Evolutionary conservation across 345 rosid genomes (phyloP).

Genomic region (Microthlaspi erraticum): DNA sequence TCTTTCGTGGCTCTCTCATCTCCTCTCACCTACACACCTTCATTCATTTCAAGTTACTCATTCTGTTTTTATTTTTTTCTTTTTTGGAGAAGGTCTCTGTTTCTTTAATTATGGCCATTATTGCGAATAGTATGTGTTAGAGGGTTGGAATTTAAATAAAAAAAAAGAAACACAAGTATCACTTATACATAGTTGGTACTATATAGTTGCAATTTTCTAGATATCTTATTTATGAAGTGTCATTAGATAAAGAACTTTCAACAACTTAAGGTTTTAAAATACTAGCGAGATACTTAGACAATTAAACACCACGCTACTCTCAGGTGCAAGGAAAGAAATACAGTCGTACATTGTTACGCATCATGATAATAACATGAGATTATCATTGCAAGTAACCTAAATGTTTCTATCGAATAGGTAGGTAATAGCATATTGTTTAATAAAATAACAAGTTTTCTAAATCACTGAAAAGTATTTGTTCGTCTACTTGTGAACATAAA

Average conservation of each 20-base stretch:
- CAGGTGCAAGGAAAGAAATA: not conserved
- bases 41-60: constrained; percentile 43
- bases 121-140: constrained; percentile 32
- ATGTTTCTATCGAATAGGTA: not conserved
- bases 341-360: not conserved
- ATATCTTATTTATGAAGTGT: not conserved
- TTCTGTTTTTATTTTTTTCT: constrained; percentile 31
- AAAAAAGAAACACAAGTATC: not conserved
- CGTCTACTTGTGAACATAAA: not conserved
- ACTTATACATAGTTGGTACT: constrained; percentile 7
- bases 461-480: not conserved
- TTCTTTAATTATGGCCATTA: constrained; percentile 38
- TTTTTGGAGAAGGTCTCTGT: not conserved
- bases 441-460: not conserved
- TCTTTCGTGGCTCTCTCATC: constrained; percentile 39
- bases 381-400: not conserved
- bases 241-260: not conserved
- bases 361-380: not conserved
- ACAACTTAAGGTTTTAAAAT: not conserved
- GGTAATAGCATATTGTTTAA: not conserved
- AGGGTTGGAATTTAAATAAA: constrained; percentile 19
- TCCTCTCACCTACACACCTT: constrained; percentile 38
- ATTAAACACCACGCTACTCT: not conserved
- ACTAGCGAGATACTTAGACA: too few species aligned
- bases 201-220: not conserved